Base-by-base conservation (phyloP, 2,329 filamentous ascomycete genomes). In the Ascochyta rabiei region DNA sequence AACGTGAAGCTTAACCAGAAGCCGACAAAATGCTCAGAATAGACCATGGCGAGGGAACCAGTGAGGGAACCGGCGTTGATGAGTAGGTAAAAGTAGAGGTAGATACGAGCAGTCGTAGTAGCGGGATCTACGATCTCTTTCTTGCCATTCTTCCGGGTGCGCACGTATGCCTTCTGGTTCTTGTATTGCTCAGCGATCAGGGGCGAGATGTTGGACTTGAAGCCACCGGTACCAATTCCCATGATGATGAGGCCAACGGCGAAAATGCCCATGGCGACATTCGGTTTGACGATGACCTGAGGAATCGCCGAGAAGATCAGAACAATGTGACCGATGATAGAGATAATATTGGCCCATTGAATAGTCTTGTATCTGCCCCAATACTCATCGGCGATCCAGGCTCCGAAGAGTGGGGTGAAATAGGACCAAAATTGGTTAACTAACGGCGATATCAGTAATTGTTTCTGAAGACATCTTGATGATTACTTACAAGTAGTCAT, bases 1-100 rank as follows among this genome's bases (percentile, higher is more conserved):
- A 91, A 79, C 12, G 88, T 77, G 76, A 81, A 91, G 1, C 88
- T 83, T 12, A 90, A 80, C 85, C 86, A 92, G 79, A 90, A 92
- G 8, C 89, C 88, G 38, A 90, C 83, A 33, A 70, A 74, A 50
- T 71, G 67, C 49, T 76, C 72, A 0, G 71, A 68, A 53, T 74
- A 76, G 6, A 72, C 72, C 74, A 76, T 76, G 13, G 65, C 65
- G 15, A 76, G 44, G 23, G 72, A 72, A 30, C 70, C 71, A 8
- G 70, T 64, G 18, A 75, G 63, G 4, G 70, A 71, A 7, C 74
- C 74, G 83, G 62, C 59, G 60, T 73, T 72, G 60, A 73, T 70
- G 19, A 72, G 50, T 18, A 72, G 51, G 54, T 72, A 73, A 43
- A 71, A 73, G 56, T 70, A 72, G 23, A 71, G 65, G 61, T 72